Percentiles rank a stretch among this genome's conserved stretches.
These are phyloP conservation scores for Petunia hybrid DNA, from an alignment of 305 asterid species.

Conservation along the genomic window DNA sequence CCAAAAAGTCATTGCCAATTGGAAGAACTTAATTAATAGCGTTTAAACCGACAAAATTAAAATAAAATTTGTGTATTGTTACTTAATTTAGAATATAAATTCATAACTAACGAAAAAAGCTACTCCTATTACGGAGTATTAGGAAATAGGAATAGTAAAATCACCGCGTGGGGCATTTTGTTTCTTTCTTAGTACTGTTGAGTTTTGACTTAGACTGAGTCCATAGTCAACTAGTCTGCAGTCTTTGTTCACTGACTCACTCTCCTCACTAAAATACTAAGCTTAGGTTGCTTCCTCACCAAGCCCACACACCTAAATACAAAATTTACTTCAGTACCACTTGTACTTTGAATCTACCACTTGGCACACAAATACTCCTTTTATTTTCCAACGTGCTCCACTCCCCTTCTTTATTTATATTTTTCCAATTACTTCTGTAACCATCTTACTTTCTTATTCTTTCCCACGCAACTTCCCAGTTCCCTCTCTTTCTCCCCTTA, in stretches of 20 bases:
- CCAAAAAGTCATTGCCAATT: slow-evolving; percentile 1
- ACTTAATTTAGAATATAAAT: no score
- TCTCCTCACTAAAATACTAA: slow-evolving; percentile 31
- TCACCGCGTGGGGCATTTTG: slow-evolving; percentile 44
- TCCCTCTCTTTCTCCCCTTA: not conserved
- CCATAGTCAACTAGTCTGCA: slow-evolving; percentile 36
- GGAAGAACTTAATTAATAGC: not conserved
- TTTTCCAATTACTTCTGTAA: slow-evolving; percentile 41
- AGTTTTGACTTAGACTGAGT: slow-evolving; percentile 60
- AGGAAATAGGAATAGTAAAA: not conserved
- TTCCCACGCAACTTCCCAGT: slow-evolving; percentile 71
- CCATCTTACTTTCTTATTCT: slow-evolving; percentile 60
- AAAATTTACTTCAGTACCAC: slow-evolving; percentile 43
- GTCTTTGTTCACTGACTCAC: slow-evolving; percentile 32
- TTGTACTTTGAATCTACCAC: slow-evolving; percentile 36
- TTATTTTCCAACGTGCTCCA: slow-evolving; percentile 39
- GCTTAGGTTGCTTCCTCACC: slow-evolving; percentile 27
- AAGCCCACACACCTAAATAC: slow-evolving; percentile 30
- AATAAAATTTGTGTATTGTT: no score
- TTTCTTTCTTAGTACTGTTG: not conserved
- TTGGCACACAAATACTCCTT: slow-evolving; percentile 38
- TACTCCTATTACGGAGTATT: no score
- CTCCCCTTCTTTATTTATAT: not conserved
- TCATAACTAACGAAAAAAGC: no score
- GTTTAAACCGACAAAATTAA: not conserved